These are phyloP conservation scores for Diaporthe vexans DNA, from an alignment of 2,329 filamentous ascomycete genomes.

Conservation along the genomic window DNA sequence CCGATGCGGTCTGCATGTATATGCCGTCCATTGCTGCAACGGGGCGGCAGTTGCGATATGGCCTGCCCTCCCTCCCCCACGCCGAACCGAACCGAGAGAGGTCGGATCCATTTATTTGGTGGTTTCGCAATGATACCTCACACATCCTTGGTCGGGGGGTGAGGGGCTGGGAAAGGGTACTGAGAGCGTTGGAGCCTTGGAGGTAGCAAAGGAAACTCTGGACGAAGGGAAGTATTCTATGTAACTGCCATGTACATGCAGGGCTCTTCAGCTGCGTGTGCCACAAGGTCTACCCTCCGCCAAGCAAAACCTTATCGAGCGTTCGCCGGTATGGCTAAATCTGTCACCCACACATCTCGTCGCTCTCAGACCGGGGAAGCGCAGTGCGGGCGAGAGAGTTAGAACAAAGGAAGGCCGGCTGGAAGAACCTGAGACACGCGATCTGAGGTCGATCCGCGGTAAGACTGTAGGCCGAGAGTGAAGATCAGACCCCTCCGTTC, in stretches of 20 bases:
- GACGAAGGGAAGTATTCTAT: conserved; percentile 13
- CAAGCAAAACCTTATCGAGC: conserved; percentile 31
- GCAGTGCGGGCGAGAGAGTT: background rate
- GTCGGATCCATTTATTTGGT: background rate
- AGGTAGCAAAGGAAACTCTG: background rate
- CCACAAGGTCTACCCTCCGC: background rate
- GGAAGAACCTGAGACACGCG: conserved; percentile 28
- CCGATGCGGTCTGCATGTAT: conserved; percentile 10
- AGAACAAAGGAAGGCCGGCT: conserved; percentile 1
- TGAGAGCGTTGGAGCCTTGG: background rate
- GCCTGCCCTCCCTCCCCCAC: background rate
- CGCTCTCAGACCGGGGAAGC: background rate
- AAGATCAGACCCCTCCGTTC: conserved; percentile 20
- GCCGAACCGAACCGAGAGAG: background rate
- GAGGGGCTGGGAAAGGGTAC: conserved; percentile 11
- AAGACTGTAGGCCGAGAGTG: conserved; percentile 19
- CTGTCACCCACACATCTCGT: background rate
- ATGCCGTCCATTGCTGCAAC: conserved; percentile 16
- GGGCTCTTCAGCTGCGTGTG: too few relatives aligned
- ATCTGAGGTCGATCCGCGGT: conserved; percentile 19
- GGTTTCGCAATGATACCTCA: background rate
- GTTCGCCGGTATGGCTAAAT: conserved; percentile 9
- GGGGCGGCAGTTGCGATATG: conserved; percentile 22
- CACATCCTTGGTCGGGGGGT: background rate
- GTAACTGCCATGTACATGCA: background rate